Evolutionary conservation across 2,329 filamentous ascomycete species (phyloP).

Genomic region (Didymella segeticola): DNA sequence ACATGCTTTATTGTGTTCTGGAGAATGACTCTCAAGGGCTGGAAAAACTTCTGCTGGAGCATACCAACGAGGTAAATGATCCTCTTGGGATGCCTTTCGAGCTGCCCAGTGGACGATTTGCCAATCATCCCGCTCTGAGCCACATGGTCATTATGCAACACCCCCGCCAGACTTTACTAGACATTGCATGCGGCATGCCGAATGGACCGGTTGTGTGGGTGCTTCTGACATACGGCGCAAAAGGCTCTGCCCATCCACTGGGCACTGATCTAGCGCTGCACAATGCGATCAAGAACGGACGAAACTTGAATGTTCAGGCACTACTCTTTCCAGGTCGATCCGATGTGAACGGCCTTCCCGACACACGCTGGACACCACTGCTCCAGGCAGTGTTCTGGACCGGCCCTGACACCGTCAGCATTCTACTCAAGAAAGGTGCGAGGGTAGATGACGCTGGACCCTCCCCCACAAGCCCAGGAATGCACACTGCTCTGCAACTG

Average conservation of each 20-base stretch:
- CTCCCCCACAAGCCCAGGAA: constrained; percentile 11
- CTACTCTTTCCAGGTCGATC: constrained; percentile 32
- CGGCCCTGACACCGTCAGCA: constrained; percentile 36
- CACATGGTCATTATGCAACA: constrained; percentile 41
- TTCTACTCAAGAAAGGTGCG: constrained; percentile 40
- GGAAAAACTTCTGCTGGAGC: constrained; percentile 33
- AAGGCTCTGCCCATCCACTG: constrained; percentile 39
- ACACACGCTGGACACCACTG: constrained; percentile 37
- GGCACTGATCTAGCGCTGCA: constrained; percentile 44
- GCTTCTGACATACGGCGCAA: constrained; percentile 36
- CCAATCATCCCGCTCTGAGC: constrained; percentile 33
- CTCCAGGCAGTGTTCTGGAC: constrained; percentile 44
- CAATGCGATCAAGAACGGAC: constrained; percentile 46
- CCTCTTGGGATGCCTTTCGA: constrained; percentile 42
- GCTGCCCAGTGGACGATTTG: constrained; percentile 28
- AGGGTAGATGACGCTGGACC: constrained; percentile 30
- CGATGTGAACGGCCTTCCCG: constrained; percentile 36
- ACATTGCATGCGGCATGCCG: constrained; percentile 43
- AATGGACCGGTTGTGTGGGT: constrained; percentile 36
- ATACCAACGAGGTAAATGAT: constrained; percentile 37
- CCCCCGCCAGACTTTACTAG: constrained; percentile 39
- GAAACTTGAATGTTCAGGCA: constrained; percentile 37
- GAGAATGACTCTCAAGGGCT: constrained; percentile 33
- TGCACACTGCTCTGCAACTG: constrained; percentile 35
- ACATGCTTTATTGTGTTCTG: constrained; percentile 39